Conservation (phyloP, 1,139 yeast genomes). For the Kurtzmaniella natalensis region DNA sequence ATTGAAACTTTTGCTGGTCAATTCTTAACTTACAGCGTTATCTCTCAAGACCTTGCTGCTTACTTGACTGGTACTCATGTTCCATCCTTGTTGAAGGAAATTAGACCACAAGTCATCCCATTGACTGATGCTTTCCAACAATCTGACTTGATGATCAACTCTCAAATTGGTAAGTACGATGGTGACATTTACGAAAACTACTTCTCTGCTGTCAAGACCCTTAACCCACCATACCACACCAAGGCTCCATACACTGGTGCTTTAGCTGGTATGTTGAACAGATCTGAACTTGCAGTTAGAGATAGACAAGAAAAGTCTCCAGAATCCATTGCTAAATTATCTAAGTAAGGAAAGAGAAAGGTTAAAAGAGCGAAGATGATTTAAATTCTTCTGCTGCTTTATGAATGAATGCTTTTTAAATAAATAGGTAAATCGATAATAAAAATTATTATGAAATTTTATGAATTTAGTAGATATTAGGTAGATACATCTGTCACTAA, state of each 20-base stretch:
- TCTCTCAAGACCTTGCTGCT: conserved; percentile 30
- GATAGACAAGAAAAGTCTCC: conserved; percentile 35
- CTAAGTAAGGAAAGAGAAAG: conserved; percentile 15
- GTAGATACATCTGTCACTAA: too few species aligned
- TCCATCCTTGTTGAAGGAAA: conserved; percentile 31
- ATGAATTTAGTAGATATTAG: too few species aligned
- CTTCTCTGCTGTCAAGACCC: conserved; percentile 32
- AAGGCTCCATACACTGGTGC: conserved; percentile 40
- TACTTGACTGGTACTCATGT: conserved; percentile 28
- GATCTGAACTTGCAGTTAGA: conserved; percentile 34
- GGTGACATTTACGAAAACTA: conserved; percentile 47
- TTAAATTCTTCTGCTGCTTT: too few species aligned
- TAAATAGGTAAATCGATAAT: too few species aligned
- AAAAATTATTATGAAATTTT: too few species aligned
- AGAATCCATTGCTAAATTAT: conserved; percentile 27
- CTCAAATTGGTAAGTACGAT: conserved; percentile 40
- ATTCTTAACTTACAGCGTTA: conserved; percentile 35
- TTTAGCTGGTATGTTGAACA: conserved; percentile 34
- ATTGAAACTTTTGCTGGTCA: conserved; percentile 36
- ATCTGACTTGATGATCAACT: conserved; percentile 41
- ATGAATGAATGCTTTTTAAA: conserved; percentile 2
- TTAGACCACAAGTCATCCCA: conserved; percentile 43
- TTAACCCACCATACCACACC: conserved; percentile 31
- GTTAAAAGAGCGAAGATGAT: too few species aligned
- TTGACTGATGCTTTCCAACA: conserved; percentile 48